A percentile compares a stretch with the other conserved stretches of the same genome.
phyloP scores from a whole-genome alignment of 2,329 filamentous ascomycete species.

The Corynespora cassiicola region DNA sequence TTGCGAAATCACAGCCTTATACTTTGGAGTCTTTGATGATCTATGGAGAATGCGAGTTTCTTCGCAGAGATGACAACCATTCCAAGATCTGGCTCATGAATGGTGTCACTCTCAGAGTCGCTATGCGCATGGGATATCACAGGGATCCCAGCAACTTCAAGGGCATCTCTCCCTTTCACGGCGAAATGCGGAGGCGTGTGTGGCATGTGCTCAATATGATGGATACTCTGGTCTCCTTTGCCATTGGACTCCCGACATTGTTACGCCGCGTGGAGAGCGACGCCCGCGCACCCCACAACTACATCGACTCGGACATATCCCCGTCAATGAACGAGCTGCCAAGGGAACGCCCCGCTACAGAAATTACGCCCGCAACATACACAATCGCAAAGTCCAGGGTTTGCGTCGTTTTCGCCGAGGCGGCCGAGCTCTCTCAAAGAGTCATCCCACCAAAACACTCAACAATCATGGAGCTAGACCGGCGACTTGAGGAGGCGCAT shows the following conservation, averaged over 20 bases:
- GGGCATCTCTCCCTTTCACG: slow-evolving; percentile 31
- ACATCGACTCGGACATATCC: slow-evolving; percentile 47
- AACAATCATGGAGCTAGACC: slow-evolving; percentile 47
- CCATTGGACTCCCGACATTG: slow-evolving; percentile 42
- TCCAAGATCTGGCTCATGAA: slow-evolving; percentile 31
- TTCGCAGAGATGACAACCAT: slow-evolving; percentile 26
- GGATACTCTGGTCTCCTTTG: slow-evolving; percentile 41
- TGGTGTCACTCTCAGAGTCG: slow-evolving; percentile 26
- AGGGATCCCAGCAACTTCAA: slow-evolving; percentile 33
- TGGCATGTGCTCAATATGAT: slow-evolving; percentile 41
- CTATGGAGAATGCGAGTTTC: slow-evolving; percentile 24
- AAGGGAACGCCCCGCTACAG: slow-evolving; percentile 20
- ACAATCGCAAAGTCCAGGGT: slow-evolving; percentile 42
- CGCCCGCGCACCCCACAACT: slow-evolving; percentile 42
- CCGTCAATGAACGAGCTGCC: slow-evolving; percentile 28
- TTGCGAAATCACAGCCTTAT: slow-evolving; percentile 28
- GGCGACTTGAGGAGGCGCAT: slow-evolving; percentile 42
- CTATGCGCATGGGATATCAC: slow-evolving; percentile 47
- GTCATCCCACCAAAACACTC: slow-evolving; percentile 43
- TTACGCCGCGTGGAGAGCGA: slow-evolving; percentile 42
- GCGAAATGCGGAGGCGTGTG: slow-evolving; percentile 40
- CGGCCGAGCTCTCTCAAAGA: slow-evolving; percentile 46
- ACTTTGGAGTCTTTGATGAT: slow-evolving; percentile 22
- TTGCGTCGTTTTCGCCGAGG: slow-evolving; percentile 45
- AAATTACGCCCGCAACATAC: slow-evolving; percentile 42